Evolutionary conservation across 1,139 yeast genomes (phyloP).

Genomic region (Pichia sp.): DNA sequence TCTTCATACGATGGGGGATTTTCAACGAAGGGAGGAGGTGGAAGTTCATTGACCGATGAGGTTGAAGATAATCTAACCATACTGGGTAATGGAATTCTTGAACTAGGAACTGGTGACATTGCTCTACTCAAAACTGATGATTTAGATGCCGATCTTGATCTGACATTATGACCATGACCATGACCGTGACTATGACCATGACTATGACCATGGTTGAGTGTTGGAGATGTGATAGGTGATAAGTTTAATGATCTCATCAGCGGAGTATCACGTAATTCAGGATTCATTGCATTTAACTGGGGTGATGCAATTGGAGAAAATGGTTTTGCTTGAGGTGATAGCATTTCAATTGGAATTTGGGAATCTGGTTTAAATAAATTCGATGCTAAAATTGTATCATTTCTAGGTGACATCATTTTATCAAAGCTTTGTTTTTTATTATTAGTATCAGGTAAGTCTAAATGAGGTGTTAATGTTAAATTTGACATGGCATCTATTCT

Average conservation of each 20-base stretch:
- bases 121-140: conserved; percentile 4
- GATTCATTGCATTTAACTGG: conserved; percentile 24
- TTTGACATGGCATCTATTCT: conserved; percentile 3
- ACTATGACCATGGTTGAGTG: too few species aligned
- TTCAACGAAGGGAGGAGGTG: conserved; percentile 32
- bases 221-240: conserved; percentile 13
- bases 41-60: conserved; percentile 24
- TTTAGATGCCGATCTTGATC: conserved; percentile 8
- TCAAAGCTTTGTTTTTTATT: conserved; percentile 17
- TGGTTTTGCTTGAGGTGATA: conserved; percentile 40
- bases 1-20: conserved; percentile 34
- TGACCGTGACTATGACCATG: too few species aligned
- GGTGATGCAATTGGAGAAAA: conserved; percentile 30
- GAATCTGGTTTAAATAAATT: conserved; percentile 56
- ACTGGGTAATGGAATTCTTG: conserved; percentile 14
- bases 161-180: not conserved
- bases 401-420: conserved; percentile 23
- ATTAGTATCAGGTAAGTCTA: conserved; percentile 25
- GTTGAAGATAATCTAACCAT: conserved; percentile 6
- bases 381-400: conserved; percentile 43
- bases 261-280: conserved; percentile 21
- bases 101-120: conserved; percentile 8
- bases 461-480: conserved; percentile 31
- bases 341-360: conserved; percentile 36
- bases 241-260: conserved; percentile 13